Evolutionary conservation across 768 basidiomycete species (phyloP), one percentile per base, ranked within the genome.

Genomic region (Cystoderma amianthinum): DNA sequence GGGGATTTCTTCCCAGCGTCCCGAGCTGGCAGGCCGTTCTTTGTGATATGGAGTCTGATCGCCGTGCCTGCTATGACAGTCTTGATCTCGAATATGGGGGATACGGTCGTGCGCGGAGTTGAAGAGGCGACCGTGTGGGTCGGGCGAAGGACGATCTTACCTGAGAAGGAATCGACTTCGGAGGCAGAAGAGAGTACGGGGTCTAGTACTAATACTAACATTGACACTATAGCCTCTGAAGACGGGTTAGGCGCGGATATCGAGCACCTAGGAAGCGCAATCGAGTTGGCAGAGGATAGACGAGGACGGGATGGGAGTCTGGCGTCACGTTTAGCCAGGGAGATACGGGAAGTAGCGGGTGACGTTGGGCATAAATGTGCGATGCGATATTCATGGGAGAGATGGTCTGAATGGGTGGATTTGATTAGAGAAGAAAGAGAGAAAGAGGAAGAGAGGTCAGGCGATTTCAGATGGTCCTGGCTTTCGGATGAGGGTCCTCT

Each of bases 31-130:
- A 63, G 63, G 35, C 65, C 67, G 1, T 65, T 71, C 47, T 68
- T 68, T 46, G 64, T 71, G 13, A 46, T 68, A 2, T 69, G 69
- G 66, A 63, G 62, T 20, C 47, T 69, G 28, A 55, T 68, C 17
- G 60, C 67, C 1, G 57, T 69, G 1, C 69, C 67, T 2, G 58
- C 65, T 2, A 59, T 71, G 42, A 71, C 67, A 2, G 59, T 67
- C 1, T 44, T 71, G 1, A 66, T 71, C n/a, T 61, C 72, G 19
- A 71, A 74, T 35, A 59, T 81, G 23, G 70, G 67, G 0, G 71
- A 74, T 15, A 64, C 67, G 30, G 59, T 85, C 17, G 65, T 72
- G 0, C 50, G 49, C n/a, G 56, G 54, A 48, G 46, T 71, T 12
- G 50, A 59, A 36, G 46, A 59, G n/a, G 55, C 54, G 9, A 59